phyloP scores from a whole-genome alignment of 1,284 basidiomycete species.

The Hypsizygus ulmarius region DNA sequence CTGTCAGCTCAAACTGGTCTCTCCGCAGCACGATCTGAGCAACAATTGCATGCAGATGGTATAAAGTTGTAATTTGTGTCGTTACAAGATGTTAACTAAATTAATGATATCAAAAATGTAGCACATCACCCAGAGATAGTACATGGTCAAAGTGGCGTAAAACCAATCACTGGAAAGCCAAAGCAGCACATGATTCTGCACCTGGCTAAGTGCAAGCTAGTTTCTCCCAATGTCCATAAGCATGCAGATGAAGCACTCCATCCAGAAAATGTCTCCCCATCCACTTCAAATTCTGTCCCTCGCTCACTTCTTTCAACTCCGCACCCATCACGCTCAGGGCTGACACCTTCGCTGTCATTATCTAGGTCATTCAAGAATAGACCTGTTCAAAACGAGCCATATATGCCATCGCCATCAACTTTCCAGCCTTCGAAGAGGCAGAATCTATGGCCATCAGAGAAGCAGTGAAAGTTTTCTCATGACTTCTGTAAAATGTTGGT shows the following conservation, averaged over 20 bases:
- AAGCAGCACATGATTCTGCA: constrained; percentile 3
- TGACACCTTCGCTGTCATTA: neutral
- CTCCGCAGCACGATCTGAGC: neutral
- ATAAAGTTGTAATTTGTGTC: neutral
- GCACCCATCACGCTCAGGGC: neutral
- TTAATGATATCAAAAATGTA: neutral
- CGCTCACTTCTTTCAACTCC: neutral
- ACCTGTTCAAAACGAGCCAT: neutral
- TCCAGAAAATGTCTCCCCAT: neutral
- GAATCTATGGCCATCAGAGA: constrained; percentile 2
- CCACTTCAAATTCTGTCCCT: neutral
- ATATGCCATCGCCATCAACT: neutral
- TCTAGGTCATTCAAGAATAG: neutral
- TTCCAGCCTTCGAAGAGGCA: neutral
- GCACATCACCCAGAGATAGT: neutral
- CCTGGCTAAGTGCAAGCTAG: neutral
- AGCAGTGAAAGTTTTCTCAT: constrained; percentile 15
- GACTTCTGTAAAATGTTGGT: constrained; percentile 23
- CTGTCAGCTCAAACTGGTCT: constrained; percentile 1
- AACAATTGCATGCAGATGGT: neutral
- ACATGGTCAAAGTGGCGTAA: neutral
- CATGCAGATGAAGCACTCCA: neutral
- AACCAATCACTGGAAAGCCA: constrained; percentile 3
- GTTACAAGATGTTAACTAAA: too few species aligned
- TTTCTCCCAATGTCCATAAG: constrained; percentile 1